Evolutionary conservation across 495 filamentous ascomycete species (phyloP).

Genomic region (Aspergillus asperescens): DNA sequence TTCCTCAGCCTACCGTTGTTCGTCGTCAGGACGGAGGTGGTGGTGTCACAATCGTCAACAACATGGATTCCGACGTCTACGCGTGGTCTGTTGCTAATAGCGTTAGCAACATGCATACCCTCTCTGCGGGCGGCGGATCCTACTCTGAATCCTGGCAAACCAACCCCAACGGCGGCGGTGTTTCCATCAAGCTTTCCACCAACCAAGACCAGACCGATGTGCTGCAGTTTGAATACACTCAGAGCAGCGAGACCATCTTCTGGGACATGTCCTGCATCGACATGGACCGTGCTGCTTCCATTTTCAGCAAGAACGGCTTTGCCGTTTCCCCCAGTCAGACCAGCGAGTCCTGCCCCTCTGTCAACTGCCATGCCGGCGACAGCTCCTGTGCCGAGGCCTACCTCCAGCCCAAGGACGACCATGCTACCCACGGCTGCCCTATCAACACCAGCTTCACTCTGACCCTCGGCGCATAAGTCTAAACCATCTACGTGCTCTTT

Average conservation of each 20-base stretch:
- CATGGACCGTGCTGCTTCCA: conserved; percentile 29
- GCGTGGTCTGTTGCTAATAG: conserved; percentile 38
- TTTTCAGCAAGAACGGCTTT: conserved; percentile 42
- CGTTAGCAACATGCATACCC: conserved; percentile 35
- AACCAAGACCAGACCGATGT: conserved; percentile 28
- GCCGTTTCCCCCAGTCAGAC: conserved; percentile 29
- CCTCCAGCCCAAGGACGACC: conserved; percentile 39
- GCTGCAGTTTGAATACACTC: conserved; percentile 48
- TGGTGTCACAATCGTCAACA: conserved; percentile 37
- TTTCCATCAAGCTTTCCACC: conserved; percentile 46
- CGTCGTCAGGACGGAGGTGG: conserved; percentile 19
- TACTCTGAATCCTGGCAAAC: conserved; percentile 32
- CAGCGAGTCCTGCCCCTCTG: conserved; percentile 29
- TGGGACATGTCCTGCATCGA: conserved; percentile 46
- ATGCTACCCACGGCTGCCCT: conserved; percentile 44
- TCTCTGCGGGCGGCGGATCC: conserved; percentile 32
- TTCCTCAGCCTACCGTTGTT: conserved; percentile 27
- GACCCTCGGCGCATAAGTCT: conserved; percentile 30
- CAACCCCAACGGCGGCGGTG: conserved; percentile 42
- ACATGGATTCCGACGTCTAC: conserved; percentile 36
- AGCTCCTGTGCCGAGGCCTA: conserved; percentile 37
- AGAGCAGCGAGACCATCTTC: conserved; percentile 33
- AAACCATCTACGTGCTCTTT: conserved; percentile 3
- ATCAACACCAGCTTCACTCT: conserved; percentile 38
- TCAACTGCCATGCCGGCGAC: conserved; percentile 38